Evolutionary conservation across 2,329 filamentous ascomycete species (phyloP), one percentile per base, ranked within the genome.

Genomic region (Atkinsonella texensis): DNA sequence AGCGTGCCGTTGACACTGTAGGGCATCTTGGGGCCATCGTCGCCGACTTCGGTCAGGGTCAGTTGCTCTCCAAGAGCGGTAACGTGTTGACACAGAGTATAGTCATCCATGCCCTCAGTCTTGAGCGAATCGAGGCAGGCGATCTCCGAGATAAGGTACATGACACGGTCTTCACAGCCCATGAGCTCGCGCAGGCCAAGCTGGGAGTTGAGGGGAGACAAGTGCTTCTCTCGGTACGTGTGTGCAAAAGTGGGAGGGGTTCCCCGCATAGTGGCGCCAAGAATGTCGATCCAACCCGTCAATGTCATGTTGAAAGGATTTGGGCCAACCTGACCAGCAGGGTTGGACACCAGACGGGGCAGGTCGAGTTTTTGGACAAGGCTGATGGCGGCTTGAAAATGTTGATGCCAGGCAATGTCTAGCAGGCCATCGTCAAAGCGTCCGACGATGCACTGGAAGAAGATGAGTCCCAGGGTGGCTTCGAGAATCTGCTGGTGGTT

Each of bases 61-160:
- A 97, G 87, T 65, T 95, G 89, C 62, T 86, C 80, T 45, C 88
- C 91, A 7, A 97, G 81, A n/a, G 85, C 82, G 55, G 85, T 83
- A 40, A 97, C 89, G 68, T 96, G 91, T 54, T 85, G 80, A 77
- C 90, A 96, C 44, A 97, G 81, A 48, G 83, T 81, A 57, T 93
- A 83, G 62, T 93, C 84, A 59, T 95, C 87, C 72, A 93, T 89
- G 59, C 86, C 87, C 54, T 86, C 81, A 40, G 75, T 72, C 74
- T 93, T 94, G 57, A 96, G 80, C 3, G 87, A 86, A 67, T 97
- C 93, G 50, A 98, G 81, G 68, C 93, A 97, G 51, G 91, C 88
- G 61, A 97, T 95, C 71, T 98, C 93, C 2, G 89, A 95, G 65
- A 98, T 95, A 61, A 97, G 76, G 68, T 95, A 97, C 89, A 98